phyloP scores from a whole-genome alignment of 192 early-diverging fungal species.

The Coemansia guatemalensis region DNA sequence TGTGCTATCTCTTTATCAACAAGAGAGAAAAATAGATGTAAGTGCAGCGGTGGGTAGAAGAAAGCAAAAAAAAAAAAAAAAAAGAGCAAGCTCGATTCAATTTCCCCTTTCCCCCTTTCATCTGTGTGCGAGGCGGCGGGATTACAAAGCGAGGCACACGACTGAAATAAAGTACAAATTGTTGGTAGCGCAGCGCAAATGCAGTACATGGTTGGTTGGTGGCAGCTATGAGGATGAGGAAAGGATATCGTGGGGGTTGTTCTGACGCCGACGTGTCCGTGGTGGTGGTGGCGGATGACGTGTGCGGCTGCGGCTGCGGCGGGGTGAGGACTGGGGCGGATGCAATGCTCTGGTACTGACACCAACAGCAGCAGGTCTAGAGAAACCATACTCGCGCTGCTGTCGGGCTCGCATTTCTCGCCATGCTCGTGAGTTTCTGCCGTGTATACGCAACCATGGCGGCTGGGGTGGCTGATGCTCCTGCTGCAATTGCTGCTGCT shows the following conservation, averaged over 20 bases:
- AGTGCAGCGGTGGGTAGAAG: neutral
- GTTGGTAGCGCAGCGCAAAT: neutral
- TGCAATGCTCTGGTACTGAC: neutral
- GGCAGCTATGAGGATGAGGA: neutral
- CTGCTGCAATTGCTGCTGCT: conserved; percentile 3
- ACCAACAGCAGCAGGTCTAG: conserved; percentile 1
- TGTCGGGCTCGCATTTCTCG: conserved; percentile 34
- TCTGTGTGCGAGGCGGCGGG: neutral
- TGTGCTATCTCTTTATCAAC: neutral
- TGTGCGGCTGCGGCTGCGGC: neutral
- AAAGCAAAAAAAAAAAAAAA: no score
- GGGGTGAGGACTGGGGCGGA: neutral
- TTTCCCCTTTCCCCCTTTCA: neutral
- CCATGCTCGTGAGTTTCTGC: conserved; percentile 43
- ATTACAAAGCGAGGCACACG: neutral
- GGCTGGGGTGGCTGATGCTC: conserved; percentile 14
- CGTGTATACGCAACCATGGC: conserved; percentile 33
- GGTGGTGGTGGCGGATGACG: neutral
- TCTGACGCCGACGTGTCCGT: neutral
- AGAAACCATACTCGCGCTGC: conserved; percentile 15
- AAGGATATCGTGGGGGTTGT: neutral
- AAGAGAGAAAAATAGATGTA: neutral
- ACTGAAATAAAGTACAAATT: neutral
- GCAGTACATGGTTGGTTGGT: neutral
- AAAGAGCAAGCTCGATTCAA: neutral